Evolutionary conservation across 805 yeast genomes (phyloP), one percentile per base, ranked within the genome.

Genomic region (Kregervanrija pseudodelftensis): DNA sequence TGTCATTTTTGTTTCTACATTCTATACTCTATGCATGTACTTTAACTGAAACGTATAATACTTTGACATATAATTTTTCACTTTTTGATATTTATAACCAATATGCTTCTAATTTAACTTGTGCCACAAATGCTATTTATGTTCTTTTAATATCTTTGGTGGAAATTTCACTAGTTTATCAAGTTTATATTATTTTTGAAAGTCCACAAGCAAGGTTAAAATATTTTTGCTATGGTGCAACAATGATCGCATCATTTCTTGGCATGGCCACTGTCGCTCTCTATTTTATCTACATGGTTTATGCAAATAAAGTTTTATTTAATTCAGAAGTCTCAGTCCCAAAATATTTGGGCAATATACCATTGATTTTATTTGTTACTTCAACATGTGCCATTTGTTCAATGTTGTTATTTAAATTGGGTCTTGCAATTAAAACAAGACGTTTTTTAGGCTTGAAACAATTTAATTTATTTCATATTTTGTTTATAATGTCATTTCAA

Each of bases 401-500:
- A 1, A 64, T 86, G 31, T 68, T 91, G 33, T 60, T 80, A 5
- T 54, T 67, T n/a, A 93, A 91, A 60, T 70, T 93, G 41, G 59
- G 71, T 22, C 44, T 75, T 39, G 95, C 96, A 0, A 74, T 87
- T 22, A 72, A 79, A 46, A 74, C 87, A 5, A 76, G 99, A 61
- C 72, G 88, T 43, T 76, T 67, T 49, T 61, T 90, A 41, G 99
- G 99, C 0, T 67, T 88, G 47, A 79, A 73, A 57, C 95, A 87
- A 59, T 87, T 90, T 57, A 90, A 83, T 49, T 79, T 85, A 22
- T 77, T 85, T 60, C 96, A 88, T 60, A 78, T 89, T 33, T 64
- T 93, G 38, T 65, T 87, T 47, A 82, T 90, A 44, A 86, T 86
- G 91, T 68, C 87, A 0, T 65, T 79, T 11, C 98, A 93, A 62